Evolutionary conservation across 306 rosid species (phyloP).

Genomic region (Abrus precatorius): DNA sequence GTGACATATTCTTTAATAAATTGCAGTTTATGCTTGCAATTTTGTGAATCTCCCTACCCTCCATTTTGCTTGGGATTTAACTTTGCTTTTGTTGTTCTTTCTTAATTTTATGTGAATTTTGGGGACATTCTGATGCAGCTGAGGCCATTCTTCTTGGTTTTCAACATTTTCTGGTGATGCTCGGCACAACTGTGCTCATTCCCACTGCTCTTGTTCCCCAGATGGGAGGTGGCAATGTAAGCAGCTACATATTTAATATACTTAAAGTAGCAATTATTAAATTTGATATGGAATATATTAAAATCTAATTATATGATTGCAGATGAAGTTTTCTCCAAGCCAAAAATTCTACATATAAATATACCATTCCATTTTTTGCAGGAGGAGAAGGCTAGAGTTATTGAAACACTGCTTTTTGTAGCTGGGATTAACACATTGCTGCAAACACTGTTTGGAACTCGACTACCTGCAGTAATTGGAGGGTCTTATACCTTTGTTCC

Average conservation of each 20-base stretch:
- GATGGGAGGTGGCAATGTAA: constrained; percentile 99
- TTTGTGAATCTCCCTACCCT: background rate
- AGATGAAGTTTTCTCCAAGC: constrained; percentile 15
- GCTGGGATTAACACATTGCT: constrained; percentile 94
- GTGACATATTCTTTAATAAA: constrained; percentile 11
- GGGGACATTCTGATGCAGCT: constrained; percentile 70
- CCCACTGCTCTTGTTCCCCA: constrained; percentile 98
- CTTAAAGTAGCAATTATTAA: background rate
- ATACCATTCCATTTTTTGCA: constrained; percentile 45
- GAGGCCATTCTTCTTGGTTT: constrained; percentile 99
- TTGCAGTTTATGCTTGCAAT: constrained; percentile 22
- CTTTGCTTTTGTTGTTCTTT: constrained; percentile 14
- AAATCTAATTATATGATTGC: constrained; percentile 16
- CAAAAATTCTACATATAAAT: background rate
- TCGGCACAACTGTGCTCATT: constrained; percentile 95
- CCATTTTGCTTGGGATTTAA: background rate
- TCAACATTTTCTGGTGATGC: constrained; percentile 99
- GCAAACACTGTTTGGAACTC: constrained; percentile 84
- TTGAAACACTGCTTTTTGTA: constrained; percentile 92
- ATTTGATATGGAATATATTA: constrained; percentile 28
- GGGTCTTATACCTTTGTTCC: constrained; percentile 96
- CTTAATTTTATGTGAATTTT: constrained; percentile 37
- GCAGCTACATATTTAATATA: constrained; percentile 41
- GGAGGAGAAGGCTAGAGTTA: constrained; percentile 94
- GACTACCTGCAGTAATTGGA: constrained; percentile 93